phyloP scores from a whole-genome alignment of 345 rosid genomes.

The Firmiana major region DNA sequence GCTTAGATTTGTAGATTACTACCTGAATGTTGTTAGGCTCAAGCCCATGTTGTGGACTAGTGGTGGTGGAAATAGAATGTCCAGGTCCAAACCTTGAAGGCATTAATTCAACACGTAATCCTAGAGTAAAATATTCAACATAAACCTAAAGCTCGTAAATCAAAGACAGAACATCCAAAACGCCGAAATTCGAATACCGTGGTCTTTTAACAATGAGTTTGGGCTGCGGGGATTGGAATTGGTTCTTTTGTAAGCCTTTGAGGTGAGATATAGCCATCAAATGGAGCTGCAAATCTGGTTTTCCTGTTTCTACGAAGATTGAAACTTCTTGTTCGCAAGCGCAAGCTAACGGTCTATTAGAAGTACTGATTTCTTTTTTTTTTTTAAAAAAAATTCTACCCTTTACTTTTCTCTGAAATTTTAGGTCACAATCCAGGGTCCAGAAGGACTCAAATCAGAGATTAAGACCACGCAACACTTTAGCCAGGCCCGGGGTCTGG shows the following conservation, averaged over 20 bases:
- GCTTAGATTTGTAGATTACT: not conserved
- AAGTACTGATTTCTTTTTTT: no score
- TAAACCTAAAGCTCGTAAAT: not conserved
- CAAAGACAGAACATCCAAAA: no score
- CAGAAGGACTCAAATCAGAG: not conserved
- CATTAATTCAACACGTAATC: not conserved
- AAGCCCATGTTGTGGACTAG: not conserved
- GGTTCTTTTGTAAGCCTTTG: not conserved
- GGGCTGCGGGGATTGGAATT: no score
- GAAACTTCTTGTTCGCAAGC: no score
- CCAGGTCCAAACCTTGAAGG: not conserved
- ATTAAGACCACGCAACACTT: not conserved
- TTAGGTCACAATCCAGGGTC: not conserved
- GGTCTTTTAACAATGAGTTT: not conserved
- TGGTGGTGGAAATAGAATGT: not conserved
- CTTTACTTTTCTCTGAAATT: no score
- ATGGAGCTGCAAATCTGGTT: not conserved
- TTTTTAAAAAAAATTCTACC: no score
- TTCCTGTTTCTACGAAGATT: not conserved
- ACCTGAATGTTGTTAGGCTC: not conserved
- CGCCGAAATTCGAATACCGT: no score
- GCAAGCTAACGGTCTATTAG: no score
- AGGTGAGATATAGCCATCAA: not conserved
- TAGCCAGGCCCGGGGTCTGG: not conserved
- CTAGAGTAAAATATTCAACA: not conserved